These are phyloP conservation scores for Chrysoporthe cubensis DNA, from an alignment of 2,329 filamentous ascomycete species.

Conservation along the genomic window DNA sequence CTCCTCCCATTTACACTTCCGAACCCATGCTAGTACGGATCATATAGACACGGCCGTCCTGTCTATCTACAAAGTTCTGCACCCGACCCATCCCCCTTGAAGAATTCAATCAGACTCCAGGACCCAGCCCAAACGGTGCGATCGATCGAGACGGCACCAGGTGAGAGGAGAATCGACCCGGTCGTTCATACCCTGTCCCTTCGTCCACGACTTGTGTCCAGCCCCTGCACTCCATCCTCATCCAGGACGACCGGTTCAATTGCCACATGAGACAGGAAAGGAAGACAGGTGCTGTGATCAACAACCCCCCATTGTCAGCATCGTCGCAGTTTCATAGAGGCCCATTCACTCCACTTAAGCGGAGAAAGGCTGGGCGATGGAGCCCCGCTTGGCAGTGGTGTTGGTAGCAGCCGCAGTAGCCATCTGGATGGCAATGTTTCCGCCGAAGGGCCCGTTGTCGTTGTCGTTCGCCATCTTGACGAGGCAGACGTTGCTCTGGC, in stretches of 20 bases:
- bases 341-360: background rate
- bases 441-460: constrained; percentile 46
- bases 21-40: background rate
- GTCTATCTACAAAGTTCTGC: constrained; percentile 10
- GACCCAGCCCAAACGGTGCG: constrained; percentile 10
- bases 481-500: constrained; percentile 44
- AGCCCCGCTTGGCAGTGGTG: constrained; percentile 14
- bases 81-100: background rate
- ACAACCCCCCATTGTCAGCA: background rate
- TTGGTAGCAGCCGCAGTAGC: constrained; percentile 29
- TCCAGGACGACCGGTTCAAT: background rate
- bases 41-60: background rate
- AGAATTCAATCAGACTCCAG: background rate
- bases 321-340: background rate
- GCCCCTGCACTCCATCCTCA: too few species aligned
- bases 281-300: background rate
- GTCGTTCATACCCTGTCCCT: constrained; percentile 27
- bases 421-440: constrained; percentile 46
- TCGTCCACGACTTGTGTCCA: background rate
- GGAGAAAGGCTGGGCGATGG: constrained; percentile 9
- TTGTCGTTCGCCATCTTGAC: constrained; percentile 49
- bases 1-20: background rate
- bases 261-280: constrained; percentile 1
- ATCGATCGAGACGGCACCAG: background rate
- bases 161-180: constrained; percentile 27